Evolutionary conservation across 164 flowering plant species (phyloP).

Genomic region (Malania oleifera): DNA sequence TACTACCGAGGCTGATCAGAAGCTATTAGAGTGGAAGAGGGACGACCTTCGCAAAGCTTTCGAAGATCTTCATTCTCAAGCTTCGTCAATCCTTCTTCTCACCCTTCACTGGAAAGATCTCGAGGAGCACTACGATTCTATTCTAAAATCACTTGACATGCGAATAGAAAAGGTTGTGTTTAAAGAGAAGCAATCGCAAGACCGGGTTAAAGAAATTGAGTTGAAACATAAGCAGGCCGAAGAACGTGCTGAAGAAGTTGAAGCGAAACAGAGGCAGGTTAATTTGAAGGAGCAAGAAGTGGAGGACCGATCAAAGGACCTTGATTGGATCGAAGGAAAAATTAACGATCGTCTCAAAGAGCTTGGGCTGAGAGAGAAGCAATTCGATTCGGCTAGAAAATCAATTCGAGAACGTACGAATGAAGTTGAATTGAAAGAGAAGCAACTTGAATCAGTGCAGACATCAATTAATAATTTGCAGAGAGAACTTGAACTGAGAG

Average conservation of each 20-base stretch:
- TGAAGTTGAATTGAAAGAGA: conserved; percentile 4
- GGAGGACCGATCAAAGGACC: no score
- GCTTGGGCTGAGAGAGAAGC: neutral
- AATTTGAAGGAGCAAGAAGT: no score
- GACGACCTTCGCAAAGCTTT: conserved; percentile 1
- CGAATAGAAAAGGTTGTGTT: no score
- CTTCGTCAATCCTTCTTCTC: conserved; percentile 4
- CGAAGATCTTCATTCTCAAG: conserved; percentile 6
- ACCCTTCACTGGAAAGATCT: conserved; percentile 20
- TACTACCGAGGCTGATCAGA: neutral
- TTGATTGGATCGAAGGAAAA: neutral
- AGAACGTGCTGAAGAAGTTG: no score
- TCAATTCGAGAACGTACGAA: neutral
- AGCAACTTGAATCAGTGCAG: no score
- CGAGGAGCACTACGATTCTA: conserved; percentile 15
- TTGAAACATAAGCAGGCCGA: no score
- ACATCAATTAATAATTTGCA: no score
- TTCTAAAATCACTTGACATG: neutral
- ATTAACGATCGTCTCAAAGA: neutral
- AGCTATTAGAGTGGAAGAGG: conserved; percentile 7
- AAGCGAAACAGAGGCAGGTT: no score
- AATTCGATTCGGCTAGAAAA: neutral
- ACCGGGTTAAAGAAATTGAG: no score
- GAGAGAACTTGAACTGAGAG: no score
- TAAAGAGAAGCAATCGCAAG: no score